These are phyloP conservation scores for Tetrahymena malaccensis DNA, from an alignment of 73 alveolate species.

Conservation along the genomic window DNA sequence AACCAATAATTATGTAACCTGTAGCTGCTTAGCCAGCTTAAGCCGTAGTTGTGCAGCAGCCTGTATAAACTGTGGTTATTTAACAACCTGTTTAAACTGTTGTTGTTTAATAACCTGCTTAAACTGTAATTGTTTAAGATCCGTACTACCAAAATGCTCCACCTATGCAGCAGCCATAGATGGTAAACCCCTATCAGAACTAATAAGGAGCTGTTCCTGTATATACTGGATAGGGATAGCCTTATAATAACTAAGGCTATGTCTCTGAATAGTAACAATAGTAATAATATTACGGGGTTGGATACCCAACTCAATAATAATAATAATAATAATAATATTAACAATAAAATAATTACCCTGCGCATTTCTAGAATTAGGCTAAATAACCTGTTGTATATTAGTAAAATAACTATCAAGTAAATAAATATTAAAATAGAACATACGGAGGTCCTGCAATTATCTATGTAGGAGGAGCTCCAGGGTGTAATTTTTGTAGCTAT, in stretches of 20 bases:
- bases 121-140: not conserved
- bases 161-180: not conserved
- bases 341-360: not conserved
- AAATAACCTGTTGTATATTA: not conserved
- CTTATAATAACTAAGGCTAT: not conserved
- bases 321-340: not conserved
- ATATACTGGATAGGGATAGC: not conserved
- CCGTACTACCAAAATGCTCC: not conserved
- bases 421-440: not conserved
- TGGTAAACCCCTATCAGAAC: not conserved
- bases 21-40: not conserved
- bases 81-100: not conserved
- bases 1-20: not conserved
- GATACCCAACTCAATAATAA: not conserved
- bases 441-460: not conserved
- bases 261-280: not conserved
- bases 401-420: not conserved
- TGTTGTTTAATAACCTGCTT: not conserved
- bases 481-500: not conserved
- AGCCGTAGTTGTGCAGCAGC: not conserved
- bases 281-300: not conserved
- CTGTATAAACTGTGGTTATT: not conserved
- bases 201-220: not conserved
- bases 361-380: not conserved
- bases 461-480: not conserved